A percentile compares a stretch with the other conserved stretches of the same genome.
phyloP scores from a whole-genome alignment of 1,284 basidiomycete species.

The Melampsora abietis-canadensis region DNA sequence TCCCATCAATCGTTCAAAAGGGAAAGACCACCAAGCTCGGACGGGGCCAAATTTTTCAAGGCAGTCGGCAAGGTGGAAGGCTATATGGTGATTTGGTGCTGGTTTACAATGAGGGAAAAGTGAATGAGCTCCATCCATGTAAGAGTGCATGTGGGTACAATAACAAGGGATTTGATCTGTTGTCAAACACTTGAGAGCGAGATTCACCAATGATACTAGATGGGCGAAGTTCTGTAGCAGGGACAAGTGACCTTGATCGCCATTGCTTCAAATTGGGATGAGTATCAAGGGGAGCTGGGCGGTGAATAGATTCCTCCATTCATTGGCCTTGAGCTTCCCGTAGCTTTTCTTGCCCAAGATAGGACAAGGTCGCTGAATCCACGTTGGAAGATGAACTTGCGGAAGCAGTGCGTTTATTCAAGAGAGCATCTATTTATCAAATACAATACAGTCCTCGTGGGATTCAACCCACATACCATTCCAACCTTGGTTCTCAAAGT shows the following conservation, averaged over 20 bases:
- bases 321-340: conserved; percentile 20
- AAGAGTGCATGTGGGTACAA: background rate
- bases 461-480: conserved; percentile 13
- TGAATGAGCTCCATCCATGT: background rate
- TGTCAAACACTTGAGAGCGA: conserved; percentile 7
- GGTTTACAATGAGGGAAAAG: background rate
- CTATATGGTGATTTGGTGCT: conserved; percentile 11
- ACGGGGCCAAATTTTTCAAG: conserved; percentile 5
- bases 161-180: background rate
- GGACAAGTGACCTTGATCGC: background rate
- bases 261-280: conserved; percentile 1
- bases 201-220: conserved; percentile 1
- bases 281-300: conserved; percentile 15
- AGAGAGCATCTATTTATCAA: conserved; percentile 7
- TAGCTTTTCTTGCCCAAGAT: conserved; percentile 28
- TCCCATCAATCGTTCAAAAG: conserved; percentile 10
- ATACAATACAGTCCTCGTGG: background rate
- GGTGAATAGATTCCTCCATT: conserved; percentile 33
- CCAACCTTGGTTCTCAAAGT: conserved; percentile 25
- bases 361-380: conserved; percentile 19
- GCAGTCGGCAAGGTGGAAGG: conserved; percentile 14
- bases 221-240: conserved; percentile 27
- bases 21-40: conserved; percentile 17
- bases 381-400: conserved; percentile 13
- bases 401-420: conserved; percentile 5